Percentiles rank a stretch among this genome's conserved stretches.
Evolutionary conservation across 306 rosid genomes (phyloP).

Genomic region (Trifolium fragiferum): DNA sequence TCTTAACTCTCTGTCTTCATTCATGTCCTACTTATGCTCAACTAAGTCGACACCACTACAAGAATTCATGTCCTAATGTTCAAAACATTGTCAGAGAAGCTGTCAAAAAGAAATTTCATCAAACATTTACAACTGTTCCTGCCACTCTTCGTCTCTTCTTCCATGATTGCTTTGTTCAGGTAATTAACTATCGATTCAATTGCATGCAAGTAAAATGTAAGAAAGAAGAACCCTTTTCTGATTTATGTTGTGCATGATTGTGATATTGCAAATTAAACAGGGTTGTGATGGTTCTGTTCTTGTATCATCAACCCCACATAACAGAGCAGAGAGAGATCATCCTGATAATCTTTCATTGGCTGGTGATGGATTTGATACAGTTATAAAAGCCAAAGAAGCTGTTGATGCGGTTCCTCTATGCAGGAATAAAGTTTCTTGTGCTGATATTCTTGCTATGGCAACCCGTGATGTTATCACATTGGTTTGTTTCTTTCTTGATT

Average conservation of each 20-base stretch:
- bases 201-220: background rate
- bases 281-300: slow-evolving; percentile 81
- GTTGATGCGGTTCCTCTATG: slow-evolving; percentile 71
- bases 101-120: slow-evolving; percentile 68
- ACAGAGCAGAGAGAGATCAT: slow-evolving; percentile 81
- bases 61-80: slow-evolving; percentile 74
- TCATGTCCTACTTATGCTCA: slow-evolving; percentile 60
- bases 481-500: slow-evolving; percentile 41
- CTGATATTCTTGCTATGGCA: slow-evolving; percentile 86
- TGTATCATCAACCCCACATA: slow-evolving; percentile 52
- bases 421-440: slow-evolving; percentile 78
- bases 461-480: slow-evolving; percentile 71
- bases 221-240: background rate
- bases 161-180: slow-evolving; percentile 91
- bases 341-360: slow-evolving; percentile 82
- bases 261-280: slow-evolving; percentile 36
- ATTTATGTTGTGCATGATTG: background rate
- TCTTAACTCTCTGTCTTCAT: slow-evolving; percentile 45
- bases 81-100: slow-evolving; percentile 66
- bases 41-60: slow-evolving; percentile 65
- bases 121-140: slow-evolving; percentile 85
- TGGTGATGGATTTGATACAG: slow-evolving; percentile 88
- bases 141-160: slow-evolving; percentile 91
- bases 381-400: slow-evolving; percentile 76
- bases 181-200: slow-evolving; percentile 42